These are phyloP conservation scores for Tagetes erecta DNA, from an alignment of 129 eudicot genomes.

Conservation along the genomic window DNA sequence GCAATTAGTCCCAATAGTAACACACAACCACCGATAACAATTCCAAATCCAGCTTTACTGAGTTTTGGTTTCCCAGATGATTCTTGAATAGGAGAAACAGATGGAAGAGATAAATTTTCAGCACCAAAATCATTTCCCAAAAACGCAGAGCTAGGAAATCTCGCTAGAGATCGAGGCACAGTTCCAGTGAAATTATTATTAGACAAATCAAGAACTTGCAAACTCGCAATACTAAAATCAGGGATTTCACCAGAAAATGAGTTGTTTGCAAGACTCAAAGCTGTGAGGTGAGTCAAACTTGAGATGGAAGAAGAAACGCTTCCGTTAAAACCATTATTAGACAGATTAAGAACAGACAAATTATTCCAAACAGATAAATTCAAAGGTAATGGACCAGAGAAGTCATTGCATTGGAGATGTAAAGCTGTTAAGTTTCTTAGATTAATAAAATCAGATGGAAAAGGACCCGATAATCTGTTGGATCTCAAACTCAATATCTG, in stretches of 20 bases:
- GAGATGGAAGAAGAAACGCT: conserved; percentile 71
- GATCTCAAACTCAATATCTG: conserved; percentile 78
- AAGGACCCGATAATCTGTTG: conserved; percentile 62
- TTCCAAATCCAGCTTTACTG: conserved; percentile 61
- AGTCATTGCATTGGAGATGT: conserved; percentile 62
- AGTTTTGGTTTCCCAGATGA: conserved; percentile 53
- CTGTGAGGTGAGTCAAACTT: conserved; percentile 69
- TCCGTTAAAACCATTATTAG: conserved; percentile 67
- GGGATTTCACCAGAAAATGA: conserved; percentile 82
- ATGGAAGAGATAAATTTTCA: conserved; percentile 33
- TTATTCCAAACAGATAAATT: conserved; percentile 70
- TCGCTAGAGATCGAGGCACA: conserved; percentile 54
- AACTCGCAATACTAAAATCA: conserved; percentile 52
- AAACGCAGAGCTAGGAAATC: conserved; percentile 73
- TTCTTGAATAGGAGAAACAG: conserved; percentile 34
- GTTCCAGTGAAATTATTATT: conserved; percentile 68
- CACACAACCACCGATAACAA: conserved; percentile 59
- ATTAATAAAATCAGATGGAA: conserved; percentile 70
- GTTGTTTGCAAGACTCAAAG: conserved; percentile 71
- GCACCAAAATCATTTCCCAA: conserved; percentile 54
- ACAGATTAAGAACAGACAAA: conserved; percentile 59
- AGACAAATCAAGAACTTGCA: conserved; percentile 65
- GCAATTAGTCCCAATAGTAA: conserved; percentile 48
- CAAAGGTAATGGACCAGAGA: conserved; percentile 69
- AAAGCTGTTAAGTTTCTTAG: conserved; percentile 57